Percentiles rank a stretch among this genome's conserved stretches.
These are phyloP conservation scores for Sporothrix schenckii DNA, from an alignment of 2,329 filamentous ascomycete genomes.

Conservation along the genomic window DNA sequence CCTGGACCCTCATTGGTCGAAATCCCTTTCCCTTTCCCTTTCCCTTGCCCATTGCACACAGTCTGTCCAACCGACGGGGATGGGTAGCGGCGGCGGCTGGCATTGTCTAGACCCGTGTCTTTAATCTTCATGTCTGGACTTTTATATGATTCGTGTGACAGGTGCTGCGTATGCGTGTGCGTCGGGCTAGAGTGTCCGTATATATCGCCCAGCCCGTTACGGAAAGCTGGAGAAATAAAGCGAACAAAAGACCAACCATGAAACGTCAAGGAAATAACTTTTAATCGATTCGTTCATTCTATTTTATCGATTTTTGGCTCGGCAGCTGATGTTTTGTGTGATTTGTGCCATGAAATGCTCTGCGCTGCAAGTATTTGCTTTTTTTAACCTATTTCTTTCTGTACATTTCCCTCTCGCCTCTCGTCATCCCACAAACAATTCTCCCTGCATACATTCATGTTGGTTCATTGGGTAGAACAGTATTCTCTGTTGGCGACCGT, in stretches of 20 bases:
- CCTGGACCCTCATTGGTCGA: conserved; percentile 6
- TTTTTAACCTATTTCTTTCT: not conserved
- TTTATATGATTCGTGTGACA: conserved; percentile 30
- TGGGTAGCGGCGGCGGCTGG: conserved; percentile 10
- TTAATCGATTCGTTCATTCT: conserved; percentile 18
- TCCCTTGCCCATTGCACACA: not conserved
- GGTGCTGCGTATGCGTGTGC: not conserved
- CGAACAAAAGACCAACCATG: not conserved
- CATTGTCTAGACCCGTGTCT: not conserved
- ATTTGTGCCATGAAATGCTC: not conserved
- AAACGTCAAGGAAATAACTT: not conserved
- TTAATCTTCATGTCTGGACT: not conserved
- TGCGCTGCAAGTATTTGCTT: not conserved
- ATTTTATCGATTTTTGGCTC: conserved; percentile 26
- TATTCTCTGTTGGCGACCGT: conserved; percentile 19
- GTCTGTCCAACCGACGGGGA: conserved; percentile 1
- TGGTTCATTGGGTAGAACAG: conserved; percentile 12
- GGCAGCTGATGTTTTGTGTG: not conserved
- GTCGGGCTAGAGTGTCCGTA: not conserved
- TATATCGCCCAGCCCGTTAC: conserved; percentile 1
- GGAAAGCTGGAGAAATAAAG: not conserved
- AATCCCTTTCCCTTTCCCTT: not conserved
- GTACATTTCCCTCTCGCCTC: not conserved
- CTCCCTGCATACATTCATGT: conserved; percentile 11
- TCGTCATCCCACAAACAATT: conserved; percentile 1